These are phyloP conservation scores for Botrytis sinoallii DNA, from an alignment of 2,329 filamentous ascomycete species.

Conservation along the genomic window DNA sequence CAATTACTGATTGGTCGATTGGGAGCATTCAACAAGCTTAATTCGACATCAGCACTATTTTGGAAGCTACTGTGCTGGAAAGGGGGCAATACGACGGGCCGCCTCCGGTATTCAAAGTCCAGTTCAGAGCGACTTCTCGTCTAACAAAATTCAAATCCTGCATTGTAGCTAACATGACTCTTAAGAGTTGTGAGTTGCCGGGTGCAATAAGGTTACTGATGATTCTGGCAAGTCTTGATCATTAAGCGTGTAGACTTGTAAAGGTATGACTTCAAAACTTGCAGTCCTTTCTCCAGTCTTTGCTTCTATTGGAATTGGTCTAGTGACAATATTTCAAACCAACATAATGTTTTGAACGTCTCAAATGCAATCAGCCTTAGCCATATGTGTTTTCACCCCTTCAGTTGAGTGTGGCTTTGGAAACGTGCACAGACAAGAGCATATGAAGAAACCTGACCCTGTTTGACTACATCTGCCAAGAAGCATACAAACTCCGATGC, in stretches of 20 bases:
- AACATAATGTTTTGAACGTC: not conserved
- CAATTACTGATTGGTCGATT: not conserved
- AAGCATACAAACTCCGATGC: slow-evolving; percentile 1
- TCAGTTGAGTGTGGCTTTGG: slow-evolving; percentile 12
- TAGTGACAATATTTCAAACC: slow-evolving; percentile 14
- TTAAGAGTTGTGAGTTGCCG: not conserved
- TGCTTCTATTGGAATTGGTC: not conserved
- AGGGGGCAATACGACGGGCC: not conserved
- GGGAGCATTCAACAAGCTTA: not conserved
- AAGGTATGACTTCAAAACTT: not conserved
- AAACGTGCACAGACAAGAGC: slow-evolving; percentile 18
- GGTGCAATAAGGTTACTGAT: not conserved
- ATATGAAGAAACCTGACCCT: slow-evolving; percentile 8
- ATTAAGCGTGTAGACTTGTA: not conserved
- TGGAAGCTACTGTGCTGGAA: not conserved
- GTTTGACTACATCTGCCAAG: slow-evolving; percentile 20
- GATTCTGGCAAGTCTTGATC: not conserved
- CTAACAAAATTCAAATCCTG: not conserved
- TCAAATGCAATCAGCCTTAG: not conserved
- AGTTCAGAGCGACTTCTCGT: not conserved
- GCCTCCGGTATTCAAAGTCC: not conserved
- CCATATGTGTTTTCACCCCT: not conserved
- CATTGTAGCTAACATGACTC: not conserved
- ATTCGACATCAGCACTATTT: not conserved
- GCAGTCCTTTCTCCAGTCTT: not conserved